Conservation (phyloP, 108 stramenopile genomes). For the Stephanodiscus triporus region DNA sequence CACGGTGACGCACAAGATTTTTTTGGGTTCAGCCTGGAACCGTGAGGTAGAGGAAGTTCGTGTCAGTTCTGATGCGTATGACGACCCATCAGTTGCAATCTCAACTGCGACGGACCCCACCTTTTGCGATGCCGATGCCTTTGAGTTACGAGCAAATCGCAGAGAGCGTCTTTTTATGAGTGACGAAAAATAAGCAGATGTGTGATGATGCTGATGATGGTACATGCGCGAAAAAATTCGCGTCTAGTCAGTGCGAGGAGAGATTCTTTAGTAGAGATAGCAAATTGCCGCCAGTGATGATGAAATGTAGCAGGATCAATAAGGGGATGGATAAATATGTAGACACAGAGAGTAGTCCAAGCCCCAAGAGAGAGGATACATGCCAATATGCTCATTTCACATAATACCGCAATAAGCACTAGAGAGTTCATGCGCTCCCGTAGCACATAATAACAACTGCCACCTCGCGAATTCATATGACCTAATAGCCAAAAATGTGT, state of each 20-base stretch:
- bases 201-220: background rate
- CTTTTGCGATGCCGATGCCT: slow-evolving; percentile 12
- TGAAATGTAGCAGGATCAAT: background rate
- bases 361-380: background rate
- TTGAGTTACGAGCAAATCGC: background rate
- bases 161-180: background rate
- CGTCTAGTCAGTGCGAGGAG: background rate
- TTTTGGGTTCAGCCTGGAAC: background rate
- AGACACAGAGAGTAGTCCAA: background rate
- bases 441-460: too few relatives aligned
- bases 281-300: background rate
- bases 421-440: too few relatives aligned
- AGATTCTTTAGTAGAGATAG: background rate
- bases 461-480: too few relatives aligned
- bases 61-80: background rate
- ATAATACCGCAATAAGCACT: too few relatives aligned
- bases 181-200: background rate
- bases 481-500: too few relatives aligned
- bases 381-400: too few relatives aligned
- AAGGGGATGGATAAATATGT: background rate
- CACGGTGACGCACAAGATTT: slow-evolving; percentile 12
- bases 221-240: too few relatives aligned
- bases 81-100: background rate
- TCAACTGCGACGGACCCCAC: background rate
- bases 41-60: background rate